Evolutionary conservation across 805 yeast species (phyloP), one percentile per base, ranked within the genome.

Genomic region (Monosporozyma yasuniensis): DNA sequence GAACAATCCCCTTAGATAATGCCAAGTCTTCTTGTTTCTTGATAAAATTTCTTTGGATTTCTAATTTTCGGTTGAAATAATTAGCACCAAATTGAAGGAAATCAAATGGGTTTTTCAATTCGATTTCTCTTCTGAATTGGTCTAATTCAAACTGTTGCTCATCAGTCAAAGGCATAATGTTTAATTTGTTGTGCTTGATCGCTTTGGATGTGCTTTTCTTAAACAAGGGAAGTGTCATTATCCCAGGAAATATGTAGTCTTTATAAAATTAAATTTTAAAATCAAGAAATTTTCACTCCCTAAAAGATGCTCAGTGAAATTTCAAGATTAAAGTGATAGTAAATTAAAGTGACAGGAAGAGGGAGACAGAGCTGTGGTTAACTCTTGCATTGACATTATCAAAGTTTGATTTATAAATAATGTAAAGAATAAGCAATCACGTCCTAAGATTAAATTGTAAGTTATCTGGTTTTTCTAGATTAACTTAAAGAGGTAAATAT

Each of bases 71-170:
- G 60, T 76, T 77, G 70, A 86, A 86, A 66, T 81, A 83, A 65
- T 81, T 77, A 50, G 85, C 83, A 59, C 90, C 82, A 68, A 84
- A 86, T 61, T 85, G 89, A 50, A 86, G 63, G 11, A 85, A 70
- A 60, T 85, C 91, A 12, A 71, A 61, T 1, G 95, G 93, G 57
- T 81, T 77, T 47, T 73, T 71, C 43, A 64, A 63, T 43, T 70
- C 69, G 47, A 79, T 64, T 60, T 81, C 84, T 60, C 73, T 76
- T 64, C 81, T 82, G 61, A 84, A 79, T 54, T 74, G 79, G 57
- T 76, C 75, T 64, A 84, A 72, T 65, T 83, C 90, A 16, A 50
- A 44, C 50, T 58, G 55, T 44, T 59, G 61, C 41, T 56, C 61
- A n/a, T 6, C n/a, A 32, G 7, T 32, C 35, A 32, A 32, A 4